Percentiles rank a stretch among this genome's conserved stretches.
Conservation (phyloP, 768 basidiomycete genomes). For the Suillus bovinus region DNA sequence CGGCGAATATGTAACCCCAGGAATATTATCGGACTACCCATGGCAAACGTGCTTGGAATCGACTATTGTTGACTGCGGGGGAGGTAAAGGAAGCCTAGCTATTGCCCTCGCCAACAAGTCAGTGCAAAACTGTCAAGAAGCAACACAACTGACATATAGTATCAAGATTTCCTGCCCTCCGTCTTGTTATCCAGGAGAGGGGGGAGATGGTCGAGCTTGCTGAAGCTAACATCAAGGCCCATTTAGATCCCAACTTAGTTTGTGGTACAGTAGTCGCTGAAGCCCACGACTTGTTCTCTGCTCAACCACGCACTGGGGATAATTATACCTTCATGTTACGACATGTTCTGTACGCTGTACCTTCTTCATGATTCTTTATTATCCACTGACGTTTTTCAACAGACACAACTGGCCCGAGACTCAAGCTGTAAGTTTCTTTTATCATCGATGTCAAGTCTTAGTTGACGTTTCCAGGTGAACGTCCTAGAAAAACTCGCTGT, state of each 20-base stretch:
- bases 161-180: constrained; percentile 3
- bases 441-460: not conserved
- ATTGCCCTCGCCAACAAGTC: constrained; percentile 41
- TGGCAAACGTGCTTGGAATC: constrained; percentile 36
- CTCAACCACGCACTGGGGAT: constrained; percentile 25
- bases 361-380: not conserved
- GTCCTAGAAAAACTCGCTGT: constrained; percentile 2
- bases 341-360: constrained; percentile 5
- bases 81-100: constrained; percentile 41
- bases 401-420: constrained; percentile 20
- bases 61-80: constrained; percentile 43
- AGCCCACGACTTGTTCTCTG: constrained; percentile 40
- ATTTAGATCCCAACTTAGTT: constrained; percentile 35
- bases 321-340: constrained; percentile 2
- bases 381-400: not conserved
- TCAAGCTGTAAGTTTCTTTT: constrained; percentile 2
- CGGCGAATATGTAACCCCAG: constrained; percentile 27
- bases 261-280: constrained; percentile 36
- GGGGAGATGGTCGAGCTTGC: constrained; percentile 21
- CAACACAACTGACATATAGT: constrained; percentile 1
- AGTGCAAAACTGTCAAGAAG: not conserved
- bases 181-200: constrained; percentile 40
- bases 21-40: constrained; percentile 41
- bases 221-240: constrained; percentile 19
- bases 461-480: not conserved